Conservation (phyloP, 2,329 filamentous ascomycete genomes). For the Metarhizium brunneum region DNA sequence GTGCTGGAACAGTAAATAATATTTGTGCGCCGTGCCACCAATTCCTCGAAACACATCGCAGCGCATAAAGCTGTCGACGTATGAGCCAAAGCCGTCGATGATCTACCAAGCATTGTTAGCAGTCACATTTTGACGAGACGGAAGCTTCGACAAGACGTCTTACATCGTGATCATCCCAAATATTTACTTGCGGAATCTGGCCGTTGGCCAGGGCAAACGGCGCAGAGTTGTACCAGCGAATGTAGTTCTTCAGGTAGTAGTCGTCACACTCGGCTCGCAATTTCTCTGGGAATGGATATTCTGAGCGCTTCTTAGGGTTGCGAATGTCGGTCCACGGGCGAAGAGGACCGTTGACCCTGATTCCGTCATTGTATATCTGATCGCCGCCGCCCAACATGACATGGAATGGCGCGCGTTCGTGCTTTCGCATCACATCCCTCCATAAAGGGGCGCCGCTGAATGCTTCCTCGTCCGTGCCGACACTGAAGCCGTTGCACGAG, state of each 20-base stretch:
- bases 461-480: slow-evolving; percentile 73
- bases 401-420: slow-evolving; percentile 76
- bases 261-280: slow-evolving; percentile 78
- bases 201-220: slow-evolving; percentile 79
- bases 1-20: slow-evolving; percentile 97
- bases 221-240: slow-evolving; percentile 74
- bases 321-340: slow-evolving; percentile 73
- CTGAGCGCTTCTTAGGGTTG: slow-evolving; percentile 73
- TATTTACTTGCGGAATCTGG: slow-evolving; percentile 91
- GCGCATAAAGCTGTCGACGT: slow-evolving; percentile 87
- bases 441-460: slow-evolving; percentile 90
- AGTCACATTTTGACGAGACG: neutral
- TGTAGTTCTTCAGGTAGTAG: slow-evolving; percentile 86
- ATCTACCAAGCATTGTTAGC: slow-evolving; percentile 49
- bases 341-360: slow-evolving; percentile 76
- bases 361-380: slow-evolving; percentile 93
- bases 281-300: slow-evolving; percentile 66
- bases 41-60: slow-evolving; percentile 87
- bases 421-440: slow-evolving; percentile 83
- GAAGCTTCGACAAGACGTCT: neutral
- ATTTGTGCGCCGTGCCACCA: slow-evolving; percentile 89
- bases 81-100: slow-evolving; percentile 88
- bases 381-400: slow-evolving; percentile 94
- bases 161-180: slow-evolving; percentile 92
- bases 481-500: slow-evolving; percentile 93